phyloP scores from a whole-genome alignment of 139 green algal species.

The Chlorella sp. region DNA sequence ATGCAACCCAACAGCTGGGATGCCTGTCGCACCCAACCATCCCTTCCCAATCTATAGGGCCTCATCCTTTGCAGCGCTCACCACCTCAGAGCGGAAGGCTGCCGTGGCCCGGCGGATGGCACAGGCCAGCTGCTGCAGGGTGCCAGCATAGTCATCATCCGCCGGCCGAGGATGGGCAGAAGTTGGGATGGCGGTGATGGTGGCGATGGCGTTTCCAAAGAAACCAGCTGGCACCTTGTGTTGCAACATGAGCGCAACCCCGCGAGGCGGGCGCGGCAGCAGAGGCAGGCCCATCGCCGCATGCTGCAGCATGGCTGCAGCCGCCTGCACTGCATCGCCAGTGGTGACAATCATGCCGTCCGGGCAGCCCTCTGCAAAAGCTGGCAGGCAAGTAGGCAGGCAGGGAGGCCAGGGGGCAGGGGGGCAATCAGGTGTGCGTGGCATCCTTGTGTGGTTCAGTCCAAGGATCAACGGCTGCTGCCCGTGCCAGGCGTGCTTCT shows the following conservation, averaged over 20 bases:
- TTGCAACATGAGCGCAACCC: background rate
- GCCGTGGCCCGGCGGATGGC: background rate
- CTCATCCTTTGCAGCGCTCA: background rate
- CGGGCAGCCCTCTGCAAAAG: background rate
- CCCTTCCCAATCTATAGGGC: no score
- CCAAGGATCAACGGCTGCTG: background rate
- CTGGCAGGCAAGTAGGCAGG: no score
- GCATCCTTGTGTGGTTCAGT: no score
- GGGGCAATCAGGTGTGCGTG: background rate
- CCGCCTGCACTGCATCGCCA: conserved; percentile 16
- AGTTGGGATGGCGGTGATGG: background rate
- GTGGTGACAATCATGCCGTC: background rate
- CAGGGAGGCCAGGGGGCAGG: background rate
- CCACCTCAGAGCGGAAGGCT: background rate
- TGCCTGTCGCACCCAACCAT: no score
- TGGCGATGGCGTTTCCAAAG: background rate
- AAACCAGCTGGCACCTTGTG: background rate
- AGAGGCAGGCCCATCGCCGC: background rate
- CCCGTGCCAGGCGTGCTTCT: background rate
- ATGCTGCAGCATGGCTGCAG: conserved; percentile 1
- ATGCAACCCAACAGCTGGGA: no score
- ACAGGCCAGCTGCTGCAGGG: background rate
- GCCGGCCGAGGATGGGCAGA: background rate
- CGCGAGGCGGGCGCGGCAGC: background rate
- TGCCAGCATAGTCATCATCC: no score